Evolutionary conservation across 495 filamentous ascomycete genomes (phyloP).

Genomic region (Daldinia decipiens): DNA sequence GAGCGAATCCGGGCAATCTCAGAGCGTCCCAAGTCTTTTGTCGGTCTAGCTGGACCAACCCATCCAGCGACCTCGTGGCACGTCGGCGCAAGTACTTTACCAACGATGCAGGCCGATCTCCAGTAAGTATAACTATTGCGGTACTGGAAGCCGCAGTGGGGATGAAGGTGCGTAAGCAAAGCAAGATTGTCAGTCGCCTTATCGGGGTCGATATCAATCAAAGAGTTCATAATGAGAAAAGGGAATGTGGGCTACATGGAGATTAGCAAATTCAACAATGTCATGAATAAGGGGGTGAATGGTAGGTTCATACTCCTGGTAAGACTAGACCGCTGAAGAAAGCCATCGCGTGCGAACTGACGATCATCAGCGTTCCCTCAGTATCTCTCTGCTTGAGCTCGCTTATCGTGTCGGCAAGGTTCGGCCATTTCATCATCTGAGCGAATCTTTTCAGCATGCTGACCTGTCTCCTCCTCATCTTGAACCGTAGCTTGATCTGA

Average conservation of each 20-base stretch:
- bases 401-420: constrained; percentile 68
- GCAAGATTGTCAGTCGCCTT: constrained; percentile 66
- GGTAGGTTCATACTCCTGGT: constrained; percentile 60
- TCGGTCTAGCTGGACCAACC: constrained; percentile 73
- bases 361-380: constrained; percentile 64
- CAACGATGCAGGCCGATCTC: constrained; percentile 73
- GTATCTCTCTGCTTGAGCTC: constrained; percentile 66
- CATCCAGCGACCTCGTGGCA: constrained; percentile 74
- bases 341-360: constrained; percentile 73
- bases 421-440: constrained; percentile 77
- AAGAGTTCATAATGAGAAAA: constrained; percentile 76
- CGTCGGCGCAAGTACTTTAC: constrained; percentile 80
- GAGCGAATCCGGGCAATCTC: constrained; percentile 72
- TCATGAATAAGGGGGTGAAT: neutral
- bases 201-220: constrained; percentile 76
- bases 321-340: constrained; percentile 77
- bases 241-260: constrained; percentile 63
- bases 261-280: constrained; percentile 21
- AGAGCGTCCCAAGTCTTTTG: constrained; percentile 66
- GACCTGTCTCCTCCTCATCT: constrained; percentile 67
- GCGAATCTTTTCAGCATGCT: constrained; percentile 72
- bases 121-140: constrained; percentile 74
- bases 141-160: constrained; percentile 77
- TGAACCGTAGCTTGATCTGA: constrained; percentile 65
- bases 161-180: constrained; percentile 68